Evolutionary conservation across 805 yeast genomes (phyloP), one percentile per base, ranked within the genome.

Genomic region (Barnettozyma salicaria): DNA sequence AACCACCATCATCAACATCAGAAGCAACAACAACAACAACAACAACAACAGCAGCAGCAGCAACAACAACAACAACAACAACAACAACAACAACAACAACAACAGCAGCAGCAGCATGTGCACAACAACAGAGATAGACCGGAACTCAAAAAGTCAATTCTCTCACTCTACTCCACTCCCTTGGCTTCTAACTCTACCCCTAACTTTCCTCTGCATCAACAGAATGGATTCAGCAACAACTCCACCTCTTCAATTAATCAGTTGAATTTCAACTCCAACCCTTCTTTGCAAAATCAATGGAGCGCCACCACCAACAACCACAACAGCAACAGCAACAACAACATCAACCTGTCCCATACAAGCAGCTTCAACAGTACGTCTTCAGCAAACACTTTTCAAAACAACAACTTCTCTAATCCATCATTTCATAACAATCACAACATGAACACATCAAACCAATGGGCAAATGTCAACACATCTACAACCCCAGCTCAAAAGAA

Each of bases 101-200:
- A 32, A 31, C 34, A 27, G 27, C 40, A 30, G 16, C 36, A 26
- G 18, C 37, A 14, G 17, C 40, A n/a, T 11, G 39, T 19, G 14
- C 40, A 39, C 16, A 18, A 19, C 34, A 44, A 30, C 47, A 46
- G 37, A 34, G 48, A 54, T 23, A 72, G 96, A 53, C 90, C 92
- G 4, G 97, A 90, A 53, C 70, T 92, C 59, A 92, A 92, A 56
- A 86, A 86, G 62, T 86, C 96, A 1, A 92, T 92, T 42, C 63
- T 92, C 41, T 87, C 97, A 18, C 69, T 92, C 36, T 92, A 92
- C 58, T 76, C 94, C 1, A 73, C 84, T 2, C 83, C 70, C 6
- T 35, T 45, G 30, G 48, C 48, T 12, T 32, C 55, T 12, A 42
- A 32, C 19, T 47, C 52, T 8, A 45, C 53, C 3, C 53, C 56